Evolutionary conservation across 768 basidiomycete species (phyloP), one percentile per base, ranked within the genome.

Genomic region (Cystoderma amianthinum): DNA sequence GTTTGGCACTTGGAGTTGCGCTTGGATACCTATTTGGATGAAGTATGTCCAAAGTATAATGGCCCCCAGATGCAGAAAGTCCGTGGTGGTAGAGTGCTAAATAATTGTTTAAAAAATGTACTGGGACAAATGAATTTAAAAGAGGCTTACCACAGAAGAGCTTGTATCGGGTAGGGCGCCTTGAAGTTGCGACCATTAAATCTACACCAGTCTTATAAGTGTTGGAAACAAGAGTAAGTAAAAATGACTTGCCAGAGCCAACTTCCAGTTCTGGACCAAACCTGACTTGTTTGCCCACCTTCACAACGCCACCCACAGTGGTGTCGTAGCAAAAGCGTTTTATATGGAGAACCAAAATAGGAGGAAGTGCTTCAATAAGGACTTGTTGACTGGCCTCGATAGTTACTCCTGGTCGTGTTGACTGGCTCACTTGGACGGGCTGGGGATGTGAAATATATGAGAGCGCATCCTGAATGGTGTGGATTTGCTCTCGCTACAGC

Each of bases 11-110:
- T n/a, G n/a, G n/a, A n/a, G n/a, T n/a, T 19, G 55, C 52, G 42
- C 47, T 54, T 7, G 71, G 63, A 57, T 72, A 76, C 24, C 81
- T 71, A 48, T 76, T 75, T 2, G 84, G 85, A 50, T 89, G 83
- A 2, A 94, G 66, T 7, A 94, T 85, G 52, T 92, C 86, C 36
- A 95, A 76, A 2, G 94, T 98, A 64, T 97, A 98, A 61, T 97
- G 95, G 1, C 95, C 95, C 2, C 93, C 92, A 1, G 83, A 82
- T 0, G 95, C 91, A 5, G 88, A 87, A 20, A 72, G 67, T 2
- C 95, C 95, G 50, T 99, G 94, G 58, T 99, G 95, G 60, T 97
- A 97, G 10, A 97, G 64, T 6, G 82, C 95, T 88, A 48, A 2
- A 38, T 20, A 39, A 33, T 38, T 33, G 11, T 39, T 34, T 22